Percentiles rank a stretch among this genome's conserved stretches.
Conservation (phyloP, 2,329 filamentous ascomycete genomes). For the Penicillium sp. region DNA sequence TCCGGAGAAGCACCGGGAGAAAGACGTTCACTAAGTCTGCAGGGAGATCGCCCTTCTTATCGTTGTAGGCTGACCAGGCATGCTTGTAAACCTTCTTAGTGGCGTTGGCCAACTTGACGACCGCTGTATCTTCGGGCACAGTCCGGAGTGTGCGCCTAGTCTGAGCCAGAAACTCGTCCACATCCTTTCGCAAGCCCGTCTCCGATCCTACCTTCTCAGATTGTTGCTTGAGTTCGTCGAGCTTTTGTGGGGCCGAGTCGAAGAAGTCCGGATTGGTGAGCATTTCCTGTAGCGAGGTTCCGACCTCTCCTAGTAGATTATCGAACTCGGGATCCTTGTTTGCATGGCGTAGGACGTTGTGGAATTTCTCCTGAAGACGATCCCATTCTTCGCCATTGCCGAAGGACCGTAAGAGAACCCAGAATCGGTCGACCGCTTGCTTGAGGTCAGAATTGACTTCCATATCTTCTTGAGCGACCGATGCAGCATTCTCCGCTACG, state of each 20-base stretch:
- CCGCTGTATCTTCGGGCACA: constrained; percentile 66
- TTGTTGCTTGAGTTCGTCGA: constrained; percentile 57
- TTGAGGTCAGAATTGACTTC: constrained; percentile 71
- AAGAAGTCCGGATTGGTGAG: constrained; percentile 84
- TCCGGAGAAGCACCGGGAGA: constrained; percentile 69
- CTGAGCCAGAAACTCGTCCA: constrained; percentile 69
- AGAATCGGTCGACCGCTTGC: constrained; percentile 72
- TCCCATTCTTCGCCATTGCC: constrained; percentile 73
- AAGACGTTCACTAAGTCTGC: constrained; percentile 76
- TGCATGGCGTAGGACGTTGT: constrained; percentile 68
- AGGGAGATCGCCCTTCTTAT: constrained; percentile 67
- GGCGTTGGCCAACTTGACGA: constrained; percentile 65
- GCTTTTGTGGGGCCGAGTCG: constrained; percentile 66
- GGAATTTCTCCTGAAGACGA: constrained; percentile 64
- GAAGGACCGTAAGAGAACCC: constrained; percentile 74
- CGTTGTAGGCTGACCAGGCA: constrained; percentile 61
- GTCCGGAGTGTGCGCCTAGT: constrained; percentile 64
- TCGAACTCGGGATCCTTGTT: constrained; percentile 80
- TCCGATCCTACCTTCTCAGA: constrained; percentile 58
- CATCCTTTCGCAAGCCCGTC: constrained; percentile 65
- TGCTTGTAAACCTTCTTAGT: constrained; percentile 65
- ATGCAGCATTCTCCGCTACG: constrained; percentile 63
- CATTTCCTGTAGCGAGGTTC: constrained; percentile 71
- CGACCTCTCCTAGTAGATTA: constrained; percentile 67
- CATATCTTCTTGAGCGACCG: constrained; percentile 66